These are phyloP conservation scores for Populus tomentosa DNA, from an alignment of 441 rosid species.

Conservation along the genomic window DNA sequence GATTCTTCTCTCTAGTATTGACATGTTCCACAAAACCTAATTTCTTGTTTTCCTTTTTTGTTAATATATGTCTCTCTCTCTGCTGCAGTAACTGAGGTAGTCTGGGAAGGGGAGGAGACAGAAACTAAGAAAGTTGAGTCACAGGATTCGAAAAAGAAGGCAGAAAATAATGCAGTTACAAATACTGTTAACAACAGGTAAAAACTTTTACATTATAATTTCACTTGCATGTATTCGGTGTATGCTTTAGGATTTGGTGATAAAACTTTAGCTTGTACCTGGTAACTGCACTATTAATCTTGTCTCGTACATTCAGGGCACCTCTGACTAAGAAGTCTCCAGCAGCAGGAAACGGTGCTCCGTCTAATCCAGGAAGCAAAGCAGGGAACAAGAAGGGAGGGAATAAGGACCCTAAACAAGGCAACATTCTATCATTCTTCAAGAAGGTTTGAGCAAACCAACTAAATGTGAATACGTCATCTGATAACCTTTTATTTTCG, in stretches of 20 bases:
- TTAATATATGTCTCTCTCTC: background rate
- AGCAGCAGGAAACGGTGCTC: constrained; percentile 37
- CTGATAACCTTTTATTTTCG: background rate
- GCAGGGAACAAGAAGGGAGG: constrained; percentile 70
- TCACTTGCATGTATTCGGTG: background rate
- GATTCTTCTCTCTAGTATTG: background rate
- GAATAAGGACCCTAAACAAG: constrained; percentile 83
- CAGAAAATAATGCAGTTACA: constrained; percentile 24
- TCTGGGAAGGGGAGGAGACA: constrained; percentile 71
- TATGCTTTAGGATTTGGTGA: background rate
- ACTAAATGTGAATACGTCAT: background rate
- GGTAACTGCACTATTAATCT: constrained; percentile 5
- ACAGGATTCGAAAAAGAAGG: constrained; percentile 26
- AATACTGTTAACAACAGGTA: constrained; percentile 44
- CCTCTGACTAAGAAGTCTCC: constrained; percentile 56
- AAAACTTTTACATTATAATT: background rate
- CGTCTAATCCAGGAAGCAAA: constrained; percentile 48
- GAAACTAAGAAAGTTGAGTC: constrained; percentile 39
- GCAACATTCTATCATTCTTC: constrained; percentile 81
- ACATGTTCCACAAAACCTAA: background rate
- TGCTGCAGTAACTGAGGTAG: constrained; percentile 70
- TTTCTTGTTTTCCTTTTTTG: background rate
- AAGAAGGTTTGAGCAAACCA: constrained; percentile 43
- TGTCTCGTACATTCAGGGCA: constrained; percentile 43
- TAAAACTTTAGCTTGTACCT: background rate